A percentile compares a stretch with the other conserved stretches of the same genome.
Evolutionary conservation across 495 filamentous ascomycete genomes (phyloP).

Genomic region (Penicillium egyptiacum): DNA sequence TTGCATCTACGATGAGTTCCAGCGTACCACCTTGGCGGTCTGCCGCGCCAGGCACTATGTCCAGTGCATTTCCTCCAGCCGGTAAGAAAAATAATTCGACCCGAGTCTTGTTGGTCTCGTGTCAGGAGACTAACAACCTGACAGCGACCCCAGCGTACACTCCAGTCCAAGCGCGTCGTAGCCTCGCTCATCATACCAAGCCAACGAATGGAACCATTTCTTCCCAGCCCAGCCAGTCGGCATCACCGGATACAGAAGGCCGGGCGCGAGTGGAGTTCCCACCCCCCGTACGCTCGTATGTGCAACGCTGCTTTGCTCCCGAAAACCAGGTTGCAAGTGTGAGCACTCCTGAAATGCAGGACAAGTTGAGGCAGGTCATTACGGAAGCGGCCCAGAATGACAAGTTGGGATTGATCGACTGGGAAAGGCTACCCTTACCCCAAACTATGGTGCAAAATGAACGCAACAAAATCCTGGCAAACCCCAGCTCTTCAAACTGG

Average conservation of each 20-base stretch:
- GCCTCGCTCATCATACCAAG: slow-evolving; percentile 32
- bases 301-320: slow-evolving; percentile 77
- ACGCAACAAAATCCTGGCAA: slow-evolving; percentile 49
- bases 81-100: slow-evolving; percentile 29
- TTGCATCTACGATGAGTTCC: slow-evolving; percentile 37
- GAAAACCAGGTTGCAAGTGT: slow-evolving; percentile 68
- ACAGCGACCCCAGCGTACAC: slow-evolving; percentile 50
- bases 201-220: slow-evolving; percentile 28
- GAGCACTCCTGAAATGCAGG: slow-evolving; percentile 67
- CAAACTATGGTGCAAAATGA: slow-evolving; percentile 82
- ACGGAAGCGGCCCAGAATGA: slow-evolving; percentile 70
- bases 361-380: slow-evolving; percentile 82
- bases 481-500: slow-evolving; percentile 41
- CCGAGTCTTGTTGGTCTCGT: not conserved
- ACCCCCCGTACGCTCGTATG: slow-evolving; percentile 73
- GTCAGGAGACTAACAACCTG: slow-evolving; percentile 11
- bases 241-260: slow-evolving; percentile 23
- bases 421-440: slow-evolving; percentile 80
- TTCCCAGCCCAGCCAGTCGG: slow-evolving; percentile 13
- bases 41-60: slow-evolving; percentile 35
- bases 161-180: slow-evolving; percentile 53
- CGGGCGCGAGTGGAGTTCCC: slow-evolving; percentile 67
- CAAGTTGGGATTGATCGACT: slow-evolving; percentile 70
- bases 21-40: slow-evolving; percentile 46
- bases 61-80: slow-evolving; percentile 30